Evolutionary conservation across 352 stramenopile genomes (phyloP).

Genomic region (Globisporangium middletonii): DNA sequence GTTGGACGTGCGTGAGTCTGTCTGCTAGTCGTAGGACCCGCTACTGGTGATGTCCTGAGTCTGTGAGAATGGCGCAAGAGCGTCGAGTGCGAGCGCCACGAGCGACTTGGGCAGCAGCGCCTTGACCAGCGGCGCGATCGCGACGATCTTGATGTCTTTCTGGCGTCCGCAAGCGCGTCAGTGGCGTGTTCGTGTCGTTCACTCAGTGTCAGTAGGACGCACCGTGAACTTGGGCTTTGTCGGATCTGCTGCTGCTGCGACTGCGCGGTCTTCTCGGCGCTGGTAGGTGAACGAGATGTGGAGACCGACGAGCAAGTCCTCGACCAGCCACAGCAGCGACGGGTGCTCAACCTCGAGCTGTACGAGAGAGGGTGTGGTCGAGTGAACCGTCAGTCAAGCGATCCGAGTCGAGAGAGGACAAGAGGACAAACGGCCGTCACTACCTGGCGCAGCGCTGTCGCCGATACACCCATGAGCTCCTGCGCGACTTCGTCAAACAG

Average conservation of each 20-base stretch:
- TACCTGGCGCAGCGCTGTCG: slow-evolving; percentile 18
- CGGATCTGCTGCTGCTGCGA: slow-evolving; percentile 7
- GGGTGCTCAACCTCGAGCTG: slow-evolving; percentile 34
- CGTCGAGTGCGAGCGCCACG: slow-evolving; percentile 29
- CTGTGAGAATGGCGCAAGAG: slow-evolving; percentile 16
- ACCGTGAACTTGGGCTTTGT: slow-evolving; percentile 23
- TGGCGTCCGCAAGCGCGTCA: slow-evolving; percentile 3
- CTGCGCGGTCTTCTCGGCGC: slow-evolving; percentile 17
- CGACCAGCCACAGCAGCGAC: slow-evolving; percentile 29
- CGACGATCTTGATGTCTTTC: slow-evolving; percentile 41
- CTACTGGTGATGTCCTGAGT: background rate
- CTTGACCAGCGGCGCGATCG: slow-evolving; percentile 31
- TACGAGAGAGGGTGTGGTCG: background rate
- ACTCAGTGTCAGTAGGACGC: background rate
- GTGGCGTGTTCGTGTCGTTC: no score
- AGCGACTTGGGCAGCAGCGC: slow-evolving; percentile 39
- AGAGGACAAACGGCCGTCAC: background rate
- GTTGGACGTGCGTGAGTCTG: background rate
- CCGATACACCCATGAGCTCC: slow-evolving; percentile 28
- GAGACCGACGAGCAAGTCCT: slow-evolving; percentile 47
- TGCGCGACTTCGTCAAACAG: slow-evolving; percentile 46
- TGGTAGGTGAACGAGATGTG: slow-evolving; percentile 44
- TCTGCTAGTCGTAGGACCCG: no score
- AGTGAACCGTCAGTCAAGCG: no score
- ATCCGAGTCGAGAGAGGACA: no score